A percentile compares a stretch with the other conserved stretches of the same genome.
Evolutionary conservation across 2,329 filamentous ascomycete genomes (phyloP).

Genomic region (Curvularia sp.): DNA sequence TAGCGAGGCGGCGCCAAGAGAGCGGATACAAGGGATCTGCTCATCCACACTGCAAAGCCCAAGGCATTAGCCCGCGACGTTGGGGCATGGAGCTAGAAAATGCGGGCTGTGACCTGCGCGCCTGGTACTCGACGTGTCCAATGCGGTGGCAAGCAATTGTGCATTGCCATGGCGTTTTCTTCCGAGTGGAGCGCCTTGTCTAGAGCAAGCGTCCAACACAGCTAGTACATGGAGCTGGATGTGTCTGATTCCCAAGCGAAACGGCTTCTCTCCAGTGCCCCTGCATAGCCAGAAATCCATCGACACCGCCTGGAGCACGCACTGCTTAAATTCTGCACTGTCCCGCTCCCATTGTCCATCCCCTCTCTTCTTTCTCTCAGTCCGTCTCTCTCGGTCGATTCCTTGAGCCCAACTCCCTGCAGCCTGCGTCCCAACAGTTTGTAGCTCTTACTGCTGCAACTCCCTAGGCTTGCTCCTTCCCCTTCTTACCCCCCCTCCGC

Average conservation of each 20-base stretch:
- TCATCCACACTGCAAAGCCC: conserved; percentile 19
- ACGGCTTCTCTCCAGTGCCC: conserved; percentile 28
- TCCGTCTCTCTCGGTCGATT: conserved; percentile 8
- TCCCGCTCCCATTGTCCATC: conserved; percentile 18
- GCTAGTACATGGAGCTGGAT: conserved; percentile 27
- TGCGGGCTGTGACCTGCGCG: conserved; percentile 13
- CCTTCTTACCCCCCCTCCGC: conserved; percentile 3
- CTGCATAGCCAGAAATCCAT: conserved; percentile 27
- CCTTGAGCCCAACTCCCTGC: conserved; percentile 20
- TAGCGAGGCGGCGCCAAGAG: conserved; percentile 31
- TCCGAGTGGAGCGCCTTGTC: conserved; percentile 27
- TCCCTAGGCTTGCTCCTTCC: conserved; percentile 14
- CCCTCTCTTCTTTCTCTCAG: conserved; percentile 13
- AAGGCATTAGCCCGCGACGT: conserved; percentile 25
- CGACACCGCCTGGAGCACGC: conserved; percentile 34
- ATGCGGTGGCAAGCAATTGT: conserved; percentile 34
- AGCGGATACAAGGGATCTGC: conserved; percentile 29
- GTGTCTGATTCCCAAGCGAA: conserved; percentile 21
- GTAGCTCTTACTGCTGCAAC: conserved; percentile 23
- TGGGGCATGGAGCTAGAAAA: conserved; percentile 18
- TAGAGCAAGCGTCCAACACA: conserved; percentile 15
- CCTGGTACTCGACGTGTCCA: conserved; percentile 26
- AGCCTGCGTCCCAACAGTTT: conserved; percentile 36
- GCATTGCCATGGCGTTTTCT: conserved; percentile 18
- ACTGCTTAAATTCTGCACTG: conserved; percentile 30